These are phyloP conservation scores for Colletotrichum siamense DNA, from an alignment of 2,329 filamentous ascomycete genomes.

Conservation along the genomic window DNA sequence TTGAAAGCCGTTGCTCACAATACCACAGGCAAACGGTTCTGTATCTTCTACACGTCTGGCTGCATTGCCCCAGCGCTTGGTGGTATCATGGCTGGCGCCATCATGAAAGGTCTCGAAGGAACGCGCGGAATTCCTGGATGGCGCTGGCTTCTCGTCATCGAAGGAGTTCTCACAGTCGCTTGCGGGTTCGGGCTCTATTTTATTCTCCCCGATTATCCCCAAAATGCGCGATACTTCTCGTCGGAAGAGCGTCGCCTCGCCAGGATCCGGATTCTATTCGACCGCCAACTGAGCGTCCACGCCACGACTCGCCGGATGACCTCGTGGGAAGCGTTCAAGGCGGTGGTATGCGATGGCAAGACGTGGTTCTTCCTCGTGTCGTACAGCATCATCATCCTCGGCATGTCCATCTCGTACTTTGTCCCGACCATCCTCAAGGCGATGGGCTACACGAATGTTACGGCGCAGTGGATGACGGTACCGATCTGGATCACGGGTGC, in stretches of 20 bases:
- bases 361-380: not conserved
- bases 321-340: not conserved
- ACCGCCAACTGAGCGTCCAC: not conserved
- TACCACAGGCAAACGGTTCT: not conserved
- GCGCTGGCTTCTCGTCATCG: not conserved
- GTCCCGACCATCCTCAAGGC: not conserved
- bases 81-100: not conserved
- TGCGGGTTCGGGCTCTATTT: not conserved
- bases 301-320: not conserved
- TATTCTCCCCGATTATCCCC: not conserved
- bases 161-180: not conserved
- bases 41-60: not conserved
- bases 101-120: not conserved
- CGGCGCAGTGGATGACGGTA: not conserved
- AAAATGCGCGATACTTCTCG: not conserved
- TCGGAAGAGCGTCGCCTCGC: not conserved
- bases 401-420: not conserved
- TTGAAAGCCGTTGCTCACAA: not conserved
- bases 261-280: not conserved
- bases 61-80: not conserved
- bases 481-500: not conserved
- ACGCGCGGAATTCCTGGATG: not conserved
- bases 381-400: not conserved
- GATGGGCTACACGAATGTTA: not conserved
- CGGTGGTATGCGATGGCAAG: not conserved